Evolutionary conservation across 768 basidiomycete genomes (phyloP).

Genomic region (Amanita subjunquillea): DNA sequence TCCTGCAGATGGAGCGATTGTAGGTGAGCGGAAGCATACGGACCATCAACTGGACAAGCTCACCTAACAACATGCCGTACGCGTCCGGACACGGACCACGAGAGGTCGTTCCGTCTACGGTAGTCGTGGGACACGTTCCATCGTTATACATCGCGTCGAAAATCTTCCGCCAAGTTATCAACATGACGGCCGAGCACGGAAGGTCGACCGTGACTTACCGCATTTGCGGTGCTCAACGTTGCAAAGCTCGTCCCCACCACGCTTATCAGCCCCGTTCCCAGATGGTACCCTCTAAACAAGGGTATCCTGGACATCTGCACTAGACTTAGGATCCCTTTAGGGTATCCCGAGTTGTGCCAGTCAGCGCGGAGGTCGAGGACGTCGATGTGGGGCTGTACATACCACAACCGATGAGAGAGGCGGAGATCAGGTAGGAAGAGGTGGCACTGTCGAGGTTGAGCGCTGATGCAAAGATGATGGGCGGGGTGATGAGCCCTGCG

Average conservation of each 20-base stretch:
- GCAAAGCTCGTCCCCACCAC: slow-evolving; percentile 80
- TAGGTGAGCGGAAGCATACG: neutral
- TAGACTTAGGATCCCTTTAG: slow-evolving; percentile 59
- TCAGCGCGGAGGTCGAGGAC: neutral
- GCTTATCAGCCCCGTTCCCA: slow-evolving; percentile 73
- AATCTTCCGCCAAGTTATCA: slow-evolving; percentile 24
- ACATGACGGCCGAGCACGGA: neutral
- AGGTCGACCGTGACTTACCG: slow-evolving; percentile 29
- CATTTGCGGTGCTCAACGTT: slow-evolving; percentile 62
- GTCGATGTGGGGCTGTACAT: slow-evolving; percentile 12
- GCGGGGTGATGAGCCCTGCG: slow-evolving; percentile 74
- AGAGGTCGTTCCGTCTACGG: slow-evolving; percentile 47
- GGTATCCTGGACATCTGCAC: slow-evolving; percentile 69
- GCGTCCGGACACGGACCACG: slow-evolving; percentile 66
- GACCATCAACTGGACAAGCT: slow-evolving; percentile 4
- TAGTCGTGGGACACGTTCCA: slow-evolving; percentile 62
- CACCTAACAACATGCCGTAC: slow-evolving; percentile 69
- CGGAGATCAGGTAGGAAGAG: slow-evolving; percentile 72
- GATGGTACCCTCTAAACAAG: slow-evolving; percentile 51
- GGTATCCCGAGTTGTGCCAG: neutral
- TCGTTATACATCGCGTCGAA: slow-evolving; percentile 70
- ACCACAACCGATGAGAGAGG: slow-evolving; percentile 75
- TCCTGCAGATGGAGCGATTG: slow-evolving; percentile 24
- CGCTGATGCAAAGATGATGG: slow-evolving; percentile 65
- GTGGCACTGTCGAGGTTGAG: slow-evolving; percentile 47